Evolutionary conservation across 495 filamentous ascomycete species (phyloP).

Genomic region (Xylaria bambusicola): DNA sequence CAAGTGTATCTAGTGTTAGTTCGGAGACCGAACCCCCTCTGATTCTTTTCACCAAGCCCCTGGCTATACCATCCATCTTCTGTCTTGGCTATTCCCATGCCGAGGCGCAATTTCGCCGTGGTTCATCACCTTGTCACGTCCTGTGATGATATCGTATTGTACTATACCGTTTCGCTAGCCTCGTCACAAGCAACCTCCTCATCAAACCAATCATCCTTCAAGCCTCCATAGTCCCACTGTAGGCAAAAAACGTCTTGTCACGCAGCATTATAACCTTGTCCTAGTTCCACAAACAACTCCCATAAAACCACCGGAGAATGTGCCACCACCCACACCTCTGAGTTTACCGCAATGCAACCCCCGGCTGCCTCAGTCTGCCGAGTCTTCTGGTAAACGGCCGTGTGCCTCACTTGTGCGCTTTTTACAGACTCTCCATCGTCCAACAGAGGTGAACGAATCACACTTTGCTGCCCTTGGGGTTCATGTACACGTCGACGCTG

Average conservation of each 20-base stretch:
- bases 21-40: slow-evolving; percentile 9
- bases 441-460: slow-evolving; percentile 43
- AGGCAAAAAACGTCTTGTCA: neutral
- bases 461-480: slow-evolving; percentile 54
- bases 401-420: slow-evolving; percentile 41
- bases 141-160: neutral
- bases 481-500: slow-evolving; percentile 48
- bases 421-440: slow-evolving; percentile 51
- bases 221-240: neutral
- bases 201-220: neutral
- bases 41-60: no score
- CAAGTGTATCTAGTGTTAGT: neutral
- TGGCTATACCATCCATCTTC: neutral
- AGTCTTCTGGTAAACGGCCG: slow-evolving; percentile 12
- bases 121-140: no score
- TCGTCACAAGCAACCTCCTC: neutral
- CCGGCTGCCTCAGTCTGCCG: slow-evolving; percentile 22
- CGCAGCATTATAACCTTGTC: slow-evolving; percentile 25
- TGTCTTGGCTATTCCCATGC: no score
- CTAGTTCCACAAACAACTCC: slow-evolving; percentile 34
- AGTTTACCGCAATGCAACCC: slow-evolving; percentile 50
- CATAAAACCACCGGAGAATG: slow-evolving; percentile 43
- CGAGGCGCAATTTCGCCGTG: no score
- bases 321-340: slow-evolving; percentile 56
- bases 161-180: neutral